phyloP scores from a whole-genome alignment of 2,329 filamentous ascomycete species.

The Ramularia endophylla region DNA sequence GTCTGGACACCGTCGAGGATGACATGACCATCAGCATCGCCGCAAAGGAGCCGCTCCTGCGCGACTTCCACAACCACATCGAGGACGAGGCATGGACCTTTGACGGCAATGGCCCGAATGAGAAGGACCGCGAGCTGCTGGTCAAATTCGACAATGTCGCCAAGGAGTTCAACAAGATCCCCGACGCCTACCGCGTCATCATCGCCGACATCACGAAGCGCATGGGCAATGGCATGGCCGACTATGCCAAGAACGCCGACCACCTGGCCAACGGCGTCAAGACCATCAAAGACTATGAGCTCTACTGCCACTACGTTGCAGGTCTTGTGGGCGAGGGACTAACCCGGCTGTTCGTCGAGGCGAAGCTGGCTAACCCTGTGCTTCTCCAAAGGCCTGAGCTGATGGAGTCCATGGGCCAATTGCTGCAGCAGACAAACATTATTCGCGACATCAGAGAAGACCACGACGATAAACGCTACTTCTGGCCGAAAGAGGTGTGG shows the following conservation, averaged over 20 bases:
- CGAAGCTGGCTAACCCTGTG: conserved; percentile 77
- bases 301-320: conserved; percentile 98
- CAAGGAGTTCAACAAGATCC: conserved; percentile 79
- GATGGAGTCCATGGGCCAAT: conserved; percentile 93
- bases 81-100: conserved; percentile 88
- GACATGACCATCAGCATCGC: conserved; percentile 85
- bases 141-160: conserved; percentile 89
- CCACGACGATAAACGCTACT: conserved; percentile 76
- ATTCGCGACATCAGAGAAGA: conserved; percentile 94
- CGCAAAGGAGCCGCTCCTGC: conserved; percentile 79
- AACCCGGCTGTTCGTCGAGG: conserved; percentile 83
- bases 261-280: conserved; percentile 67
- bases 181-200: conserved; percentile 74
- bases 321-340: conserved; percentile 93
- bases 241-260: conserved; percentile 82
- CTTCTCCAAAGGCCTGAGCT: conserved; percentile 72
- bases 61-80: conserved; percentile 73
- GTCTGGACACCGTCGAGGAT: conserved; percentile 97
- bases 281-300: conserved; percentile 82
- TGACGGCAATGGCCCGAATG: conserved; percentile 74
- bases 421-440: conserved; percentile 98
- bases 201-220: conserved; percentile 88
- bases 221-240: conserved; percentile 99
- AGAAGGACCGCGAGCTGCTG: conserved; percentile 89
- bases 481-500: conserved; percentile 97